phyloP scores from a whole-genome alignment of 352 stramenopile species.

The Elongisporangium anandrum region DNA sequence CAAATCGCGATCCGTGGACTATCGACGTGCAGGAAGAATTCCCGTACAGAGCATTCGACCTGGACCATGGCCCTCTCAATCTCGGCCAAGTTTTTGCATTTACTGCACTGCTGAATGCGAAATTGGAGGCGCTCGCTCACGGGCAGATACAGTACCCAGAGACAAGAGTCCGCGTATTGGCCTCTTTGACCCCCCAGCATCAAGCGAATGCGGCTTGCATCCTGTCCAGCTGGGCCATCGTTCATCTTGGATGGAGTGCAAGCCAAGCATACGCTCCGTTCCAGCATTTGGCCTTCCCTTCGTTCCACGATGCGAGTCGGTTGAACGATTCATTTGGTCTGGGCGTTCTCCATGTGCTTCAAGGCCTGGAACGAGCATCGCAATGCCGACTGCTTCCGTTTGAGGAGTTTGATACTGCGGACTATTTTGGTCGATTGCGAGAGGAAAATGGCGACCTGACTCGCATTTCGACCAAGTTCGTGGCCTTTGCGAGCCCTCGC shows the following conservation, averaged over 20 bases:
- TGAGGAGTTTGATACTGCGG: constrained; percentile 54
- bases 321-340: constrained; percentile 66
- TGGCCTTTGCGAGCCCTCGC: constrained; percentile 97
- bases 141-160: constrained; percentile 3
- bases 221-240: constrained; percentile 89
- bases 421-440: constrained; percentile 73
- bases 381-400: constrained; percentile 42
- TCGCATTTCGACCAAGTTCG: constrained; percentile 96
- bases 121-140: constrained; percentile 61
- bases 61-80: constrained; percentile 98
- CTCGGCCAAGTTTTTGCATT: constrained; percentile 95
- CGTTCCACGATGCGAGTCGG: constrained; percentile 81
- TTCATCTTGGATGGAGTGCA: constrained; percentile 88
- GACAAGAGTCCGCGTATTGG: constrained; percentile 90
- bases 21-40: constrained; percentile 92
- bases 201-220: constrained; percentile 93
- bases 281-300: constrained; percentile 61
- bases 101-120: constrained; percentile 87
- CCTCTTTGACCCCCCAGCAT: constrained; percentile 69
- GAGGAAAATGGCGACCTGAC: constrained; percentile 98
- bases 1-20: constrained; percentile 26
- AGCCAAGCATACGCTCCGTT: constrained; percentile 86
- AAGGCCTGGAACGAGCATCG: constrained; percentile 49
- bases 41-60: constrained; percentile 98
- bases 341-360: constrained; percentile 60